These are phyloP conservation scores for Apiospora kogelbergensis DNA, from an alignment of 2,329 filamentous ascomycete species.

Conservation along the genomic window DNA sequence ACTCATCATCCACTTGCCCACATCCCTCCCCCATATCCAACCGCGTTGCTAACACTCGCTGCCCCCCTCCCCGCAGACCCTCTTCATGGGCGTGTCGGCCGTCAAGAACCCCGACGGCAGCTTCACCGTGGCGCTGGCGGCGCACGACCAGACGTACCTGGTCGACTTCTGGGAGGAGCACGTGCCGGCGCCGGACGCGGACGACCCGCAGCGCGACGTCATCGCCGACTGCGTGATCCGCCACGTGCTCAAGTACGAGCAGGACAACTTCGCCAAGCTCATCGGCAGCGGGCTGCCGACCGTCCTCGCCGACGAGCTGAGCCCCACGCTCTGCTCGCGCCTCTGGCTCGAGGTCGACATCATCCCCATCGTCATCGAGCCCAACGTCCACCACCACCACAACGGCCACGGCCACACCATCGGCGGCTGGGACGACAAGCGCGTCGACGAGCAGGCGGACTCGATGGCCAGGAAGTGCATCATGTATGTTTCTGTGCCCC, in stretches of 20 bases:
- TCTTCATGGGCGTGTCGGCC: slow-evolving; percentile 64
- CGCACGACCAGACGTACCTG: slow-evolving; percentile 74
- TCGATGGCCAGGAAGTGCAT: slow-evolving; percentile 79
- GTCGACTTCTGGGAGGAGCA: slow-evolving; percentile 68
- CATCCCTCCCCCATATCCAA: neutral
- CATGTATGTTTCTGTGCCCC: slow-evolving; percentile 48
- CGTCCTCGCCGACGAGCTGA: slow-evolving; percentile 57
- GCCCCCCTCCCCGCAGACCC: slow-evolving; percentile 40
- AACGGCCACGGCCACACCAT: neutral
- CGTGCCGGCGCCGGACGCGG: slow-evolving; percentile 46
- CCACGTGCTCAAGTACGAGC: slow-evolving; percentile 59
- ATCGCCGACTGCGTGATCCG: slow-evolving; percentile 61
- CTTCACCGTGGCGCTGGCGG: slow-evolving; percentile 63
- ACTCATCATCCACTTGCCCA: too few relatives aligned
- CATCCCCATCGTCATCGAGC: slow-evolving; percentile 65
- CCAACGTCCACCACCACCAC: slow-evolving; percentile 43
- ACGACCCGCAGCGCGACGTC: slow-evolving; percentile 35
- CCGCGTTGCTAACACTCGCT: slow-evolving; percentile 11
- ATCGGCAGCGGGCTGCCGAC: slow-evolving; percentile 70
- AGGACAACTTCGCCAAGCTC: slow-evolving; percentile 70
- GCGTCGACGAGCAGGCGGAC: slow-evolving; percentile 80
- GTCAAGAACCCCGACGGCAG: slow-evolving; percentile 49
- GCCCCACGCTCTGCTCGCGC: slow-evolving; percentile 65
- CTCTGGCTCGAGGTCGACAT: slow-evolving; percentile 79
- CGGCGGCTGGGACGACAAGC: slow-evolving; percentile 51